Evolutionary conservation across 192 early-diverging fungal genomes (phyloP).

Genomic region (Backusella parvicylindrica): DNA sequence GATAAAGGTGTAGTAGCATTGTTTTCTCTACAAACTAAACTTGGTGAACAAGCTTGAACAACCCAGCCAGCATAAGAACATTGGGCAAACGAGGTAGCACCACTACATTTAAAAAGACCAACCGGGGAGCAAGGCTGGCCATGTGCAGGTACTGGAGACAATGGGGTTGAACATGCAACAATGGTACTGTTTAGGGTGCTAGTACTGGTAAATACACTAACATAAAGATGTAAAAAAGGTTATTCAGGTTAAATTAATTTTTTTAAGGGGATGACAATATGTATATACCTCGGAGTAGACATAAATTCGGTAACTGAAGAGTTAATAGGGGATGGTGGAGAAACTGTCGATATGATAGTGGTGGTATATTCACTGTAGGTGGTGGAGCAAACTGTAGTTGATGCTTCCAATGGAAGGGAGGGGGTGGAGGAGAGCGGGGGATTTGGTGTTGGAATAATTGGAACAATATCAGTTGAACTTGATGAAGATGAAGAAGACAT

Average conservation of each 20-base stretch:
- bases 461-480: background rate
- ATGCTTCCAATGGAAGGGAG: background rate
- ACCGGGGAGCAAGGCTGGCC: constrained; percentile 35
- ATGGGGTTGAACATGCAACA: constrained; percentile 4
- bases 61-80: constrained; percentile 45
- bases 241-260: background rate
- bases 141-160: background rate
- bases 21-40: constrained; percentile 39
- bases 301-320: background rate
- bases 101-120: constrained; percentile 40
- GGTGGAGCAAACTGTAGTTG: background rate
- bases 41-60: constrained; percentile 34
- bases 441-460: background rate
- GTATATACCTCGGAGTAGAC: background rate
- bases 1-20: constrained; percentile 30
- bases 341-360: background rate
- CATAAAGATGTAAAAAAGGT: background rate
- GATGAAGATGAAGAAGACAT: background rate
- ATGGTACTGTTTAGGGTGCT: background rate
- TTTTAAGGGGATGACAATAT: background rate
- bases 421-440: background rate
- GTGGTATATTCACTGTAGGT: background rate
- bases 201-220: background rate
- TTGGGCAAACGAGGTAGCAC: constrained; percentile 35
- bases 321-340: background rate